A percentile compares a stretch with the other conserved stretches of the same genome.
phyloP scores from a whole-genome alignment of 2,329 filamentous ascomycete species.

The Elsinoe fawcettii region DNA sequence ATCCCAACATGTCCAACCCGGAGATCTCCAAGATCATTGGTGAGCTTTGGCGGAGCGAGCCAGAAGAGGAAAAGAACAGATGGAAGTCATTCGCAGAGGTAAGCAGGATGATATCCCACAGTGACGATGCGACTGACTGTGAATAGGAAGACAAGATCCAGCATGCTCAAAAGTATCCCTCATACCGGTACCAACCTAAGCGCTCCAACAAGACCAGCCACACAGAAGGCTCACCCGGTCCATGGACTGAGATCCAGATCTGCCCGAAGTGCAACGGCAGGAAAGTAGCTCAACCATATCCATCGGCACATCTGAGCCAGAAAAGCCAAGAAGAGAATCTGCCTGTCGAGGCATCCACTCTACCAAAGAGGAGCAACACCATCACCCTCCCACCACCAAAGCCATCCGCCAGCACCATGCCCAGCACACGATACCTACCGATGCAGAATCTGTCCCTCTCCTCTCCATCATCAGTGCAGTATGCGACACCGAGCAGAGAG shows the following conservation, averaged over 20 bases:
- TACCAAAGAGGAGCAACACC: conserved; percentile 12
- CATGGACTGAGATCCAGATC: conserved; percentile 36
- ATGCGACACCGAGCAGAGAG: conserved; percentile 15
- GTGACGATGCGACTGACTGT: conserved; percentile 14
- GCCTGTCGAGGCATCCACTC: conserved; percentile 21
- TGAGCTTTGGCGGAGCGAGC: conserved; percentile 76
- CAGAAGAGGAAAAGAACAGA: conserved; percentile 64
- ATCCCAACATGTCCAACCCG: conserved; percentile 88
- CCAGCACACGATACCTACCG: conserved; percentile 30
- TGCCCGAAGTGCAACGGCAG: conserved; percentile 67
- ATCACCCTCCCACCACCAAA: conserved; percentile 24
- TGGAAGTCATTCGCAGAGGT: conserved; percentile 88
- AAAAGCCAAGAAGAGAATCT: conserved; percentile 12
- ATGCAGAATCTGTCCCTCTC: conserved; percentile 30
- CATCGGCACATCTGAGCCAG: conserved; percentile 16
- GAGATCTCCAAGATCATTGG: conserved; percentile 98
- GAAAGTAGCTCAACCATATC: conserved; percentile 40
- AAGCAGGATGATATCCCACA: conserved; percentile 20
- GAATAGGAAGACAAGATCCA: conserved; percentile 74
- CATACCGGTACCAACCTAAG: conserved; percentile 88
- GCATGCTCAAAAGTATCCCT: conserved; percentile 83
- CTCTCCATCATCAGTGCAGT: conserved; percentile 24
- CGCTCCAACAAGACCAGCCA: conserved; percentile 26
- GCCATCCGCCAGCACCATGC: conserved; percentile 26
- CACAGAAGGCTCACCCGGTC: conserved; percentile 21